Percentiles rank a stretch among this genome's conserved stretches.
phyloP scores from a whole-genome alignment of 305 asterid species.

The Lippia alba region DNA sequence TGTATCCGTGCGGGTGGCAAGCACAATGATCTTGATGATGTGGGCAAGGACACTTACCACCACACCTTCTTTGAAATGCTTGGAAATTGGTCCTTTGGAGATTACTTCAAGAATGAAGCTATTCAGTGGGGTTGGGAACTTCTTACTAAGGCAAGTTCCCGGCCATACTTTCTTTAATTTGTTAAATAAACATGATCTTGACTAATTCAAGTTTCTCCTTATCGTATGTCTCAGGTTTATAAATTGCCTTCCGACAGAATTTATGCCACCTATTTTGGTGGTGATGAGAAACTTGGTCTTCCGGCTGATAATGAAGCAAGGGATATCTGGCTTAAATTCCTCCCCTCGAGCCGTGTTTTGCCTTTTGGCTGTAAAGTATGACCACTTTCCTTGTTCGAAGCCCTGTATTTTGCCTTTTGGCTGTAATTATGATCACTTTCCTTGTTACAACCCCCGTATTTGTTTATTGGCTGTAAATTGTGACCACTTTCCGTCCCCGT shows the following conservation, averaged over 20 bases:
- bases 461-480: constrained; percentile 94
- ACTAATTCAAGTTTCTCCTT: constrained; percentile 12
- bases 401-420: constrained; percentile 94
- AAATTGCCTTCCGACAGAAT: constrained; percentile 69
- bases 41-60: constrained; percentile 98
- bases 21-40: constrained; percentile 97
- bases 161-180: constrained; percentile 15
- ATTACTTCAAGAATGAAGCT: constrained; percentile 88
- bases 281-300: constrained; percentile 88
- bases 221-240: constrained; percentile 55
- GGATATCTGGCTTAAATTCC: constrained; percentile 83
- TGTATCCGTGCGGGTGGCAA: constrained; percentile 99
- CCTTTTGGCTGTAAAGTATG: constrained; percentile 95
- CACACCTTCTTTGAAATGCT: constrained; percentile 99
- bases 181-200: not conserved
- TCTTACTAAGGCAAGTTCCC: constrained; percentile 69
- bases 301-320: constrained; percentile 84
- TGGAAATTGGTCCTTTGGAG: constrained; percentile 98
- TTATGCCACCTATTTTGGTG: constrained; percentile 95
- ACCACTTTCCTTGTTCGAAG: too few relatives aligned
- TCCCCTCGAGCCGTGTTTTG: constrained; percentile 74
- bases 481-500: constrained; percentile 29
- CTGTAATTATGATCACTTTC: constrained; percentile 59
- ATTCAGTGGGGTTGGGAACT: constrained; percentile 97
- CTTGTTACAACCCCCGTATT: too few relatives aligned